Conservation (phyloP, 2,329 filamentous ascomycete species). For the Nannizziopsis arthrosporioides region DNA sequence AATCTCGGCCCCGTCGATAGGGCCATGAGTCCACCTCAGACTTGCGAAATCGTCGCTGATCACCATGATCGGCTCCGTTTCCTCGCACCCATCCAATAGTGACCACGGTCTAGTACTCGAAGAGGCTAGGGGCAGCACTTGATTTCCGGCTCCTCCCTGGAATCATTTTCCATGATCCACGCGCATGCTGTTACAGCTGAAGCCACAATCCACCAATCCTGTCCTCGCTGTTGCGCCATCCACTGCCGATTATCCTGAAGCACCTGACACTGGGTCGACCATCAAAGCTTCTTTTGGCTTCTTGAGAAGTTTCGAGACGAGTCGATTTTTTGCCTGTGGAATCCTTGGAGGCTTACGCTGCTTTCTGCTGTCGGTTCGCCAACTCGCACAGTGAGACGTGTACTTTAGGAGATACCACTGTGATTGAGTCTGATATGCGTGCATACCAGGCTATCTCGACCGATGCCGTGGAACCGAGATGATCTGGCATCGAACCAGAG, state of each 20-base stretch:
- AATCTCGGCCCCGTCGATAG: no score
- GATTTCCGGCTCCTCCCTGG: no score
- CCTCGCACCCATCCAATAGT: no score
- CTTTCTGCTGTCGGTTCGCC: not conserved
- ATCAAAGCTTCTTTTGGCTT: slow-evolving; percentile 5
- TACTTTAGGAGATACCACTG: not conserved
- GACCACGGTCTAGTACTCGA: no score
- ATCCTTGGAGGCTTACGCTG: not conserved
- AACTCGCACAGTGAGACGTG: not conserved
- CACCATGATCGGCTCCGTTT: no score
- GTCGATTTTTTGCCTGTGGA: not conserved
- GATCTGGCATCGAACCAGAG: not conserved
- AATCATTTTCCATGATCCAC: no score
- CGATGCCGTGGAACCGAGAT: not conserved
- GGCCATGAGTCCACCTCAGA: no score
- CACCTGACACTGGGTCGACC: not conserved
- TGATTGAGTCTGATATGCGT: not conserved
- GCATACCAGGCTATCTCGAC: not conserved
- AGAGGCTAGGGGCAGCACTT: no score
- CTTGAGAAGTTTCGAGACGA: not conserved
- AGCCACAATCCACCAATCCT: not conserved
- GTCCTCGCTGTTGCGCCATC: not conserved
- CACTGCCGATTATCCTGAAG: not conserved
- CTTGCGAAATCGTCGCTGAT: no score
- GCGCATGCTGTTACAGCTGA: no score